Base-by-base conservation (phyloP, 2,329 filamentous ascomycete genomes). In the Aspergillus japonicus region DNA sequence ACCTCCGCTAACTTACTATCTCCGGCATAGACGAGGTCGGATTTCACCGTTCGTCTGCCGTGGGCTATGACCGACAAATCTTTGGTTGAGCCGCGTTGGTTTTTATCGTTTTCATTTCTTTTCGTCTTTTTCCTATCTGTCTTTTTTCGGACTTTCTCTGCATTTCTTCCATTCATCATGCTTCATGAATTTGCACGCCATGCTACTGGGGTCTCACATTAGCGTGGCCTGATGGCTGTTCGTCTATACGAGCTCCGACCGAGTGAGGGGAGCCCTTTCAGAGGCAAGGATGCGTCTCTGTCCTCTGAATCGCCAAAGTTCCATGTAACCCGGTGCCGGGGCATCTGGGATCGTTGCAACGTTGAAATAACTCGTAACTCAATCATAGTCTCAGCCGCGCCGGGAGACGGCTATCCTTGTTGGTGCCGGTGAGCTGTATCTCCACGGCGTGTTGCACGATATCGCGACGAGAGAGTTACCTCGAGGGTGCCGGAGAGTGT, bases 211-310 rank as follows among this genome's bases (percentile, higher is more conserved):
- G 49, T 33, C 26, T 42, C 33, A 53, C 26, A 44, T 51, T 61
- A 60, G 50, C 47, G 50, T 51, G 52, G 19, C 12, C 23, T 48
- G 26, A 56, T 50, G 29, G 23, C 12, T 50, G 51, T 49, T 14
- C 33, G 49, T 47, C 60, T 58, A 62, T 62, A 62, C 60, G 60
- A 62, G 60, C 51, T 56, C 50, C 59, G 50, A 56, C 48, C 31
- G 24, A 55, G 54, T 54, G 54, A 47, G 31, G 31, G 54, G 33
- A 42, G 12, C n/a, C 24, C 24, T 47, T 47, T 21, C 33, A 11
- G 19, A 47, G n/a, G 14, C 12, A 42, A 4, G 44, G 39, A 31
- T 16, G 47, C 3, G 47, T 48, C 26, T 21, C 26, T 55, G 42
- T n/a, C 26, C 23, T 48, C 52, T 23, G 39, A 47, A 26, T 44